These are phyloP conservation scores for Oemleria cerasiformis DNA, from an alignment of 306 rosid species.

Conservation along the genomic window DNA sequence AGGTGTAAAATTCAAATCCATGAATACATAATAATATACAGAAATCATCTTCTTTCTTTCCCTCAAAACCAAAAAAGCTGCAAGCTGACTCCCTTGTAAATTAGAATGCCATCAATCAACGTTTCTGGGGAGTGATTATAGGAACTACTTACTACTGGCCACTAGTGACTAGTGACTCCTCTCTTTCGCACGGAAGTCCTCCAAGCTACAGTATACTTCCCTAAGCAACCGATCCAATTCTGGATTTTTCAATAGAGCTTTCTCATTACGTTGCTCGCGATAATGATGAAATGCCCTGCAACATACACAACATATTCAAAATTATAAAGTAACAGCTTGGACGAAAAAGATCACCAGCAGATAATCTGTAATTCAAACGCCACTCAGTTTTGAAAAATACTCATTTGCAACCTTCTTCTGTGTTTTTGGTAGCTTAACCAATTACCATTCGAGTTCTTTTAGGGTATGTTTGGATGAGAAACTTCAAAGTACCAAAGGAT, in stretches of 20 bases:
- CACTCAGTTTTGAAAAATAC: not conserved
- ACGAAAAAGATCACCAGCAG: not conserved
- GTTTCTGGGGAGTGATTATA: conserved; percentile 9
- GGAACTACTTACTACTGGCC: conserved; percentile 30
- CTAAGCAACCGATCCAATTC: conserved; percentile 73
- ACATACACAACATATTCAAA: conserved; percentile 3
- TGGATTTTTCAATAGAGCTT: conserved; percentile 56
- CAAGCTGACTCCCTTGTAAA: conserved; percentile 49
- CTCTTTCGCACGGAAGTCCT: conserved; percentile 73
- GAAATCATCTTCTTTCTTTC: conserved; percentile 42
- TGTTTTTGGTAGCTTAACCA: too few species aligned
- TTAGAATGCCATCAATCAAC: conserved; percentile 40
- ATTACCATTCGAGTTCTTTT: too few species aligned
- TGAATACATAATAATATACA: conserved; percentile 39
- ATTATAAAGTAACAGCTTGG: not conserved
- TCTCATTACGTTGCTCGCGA: conserved; percentile 48
- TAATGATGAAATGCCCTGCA: conserved; percentile 98
- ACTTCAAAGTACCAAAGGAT: too few species aligned
- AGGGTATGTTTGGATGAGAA: too few species aligned
- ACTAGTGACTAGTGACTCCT: conserved; percentile 27
- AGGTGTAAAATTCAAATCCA: conserved; percentile 39
- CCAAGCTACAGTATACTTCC: conserved; percentile 78
- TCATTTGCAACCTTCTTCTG: too few species aligned
- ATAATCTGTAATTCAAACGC: not conserved
- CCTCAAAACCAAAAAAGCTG: conserved; percentile 51